Base-by-base conservation (phyloP, 208 protist genomes). In the Leishmania martiniquensis region DNA sequence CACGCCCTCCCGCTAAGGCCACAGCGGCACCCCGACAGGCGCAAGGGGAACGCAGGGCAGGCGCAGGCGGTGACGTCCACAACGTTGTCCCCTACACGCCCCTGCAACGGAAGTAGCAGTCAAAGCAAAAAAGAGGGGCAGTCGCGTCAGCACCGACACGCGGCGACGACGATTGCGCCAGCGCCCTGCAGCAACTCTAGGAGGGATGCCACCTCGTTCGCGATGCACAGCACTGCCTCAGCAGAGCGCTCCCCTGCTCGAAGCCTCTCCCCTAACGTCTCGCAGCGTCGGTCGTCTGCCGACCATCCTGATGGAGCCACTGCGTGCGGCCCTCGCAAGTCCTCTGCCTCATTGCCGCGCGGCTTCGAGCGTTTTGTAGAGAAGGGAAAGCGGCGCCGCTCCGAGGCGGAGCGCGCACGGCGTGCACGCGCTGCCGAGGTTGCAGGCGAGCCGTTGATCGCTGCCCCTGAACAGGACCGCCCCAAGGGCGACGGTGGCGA, bases 321-420 rank as follows among this genome's bases (percentile, higher is more conserved):
- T 2, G 29, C 67, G 15, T 15, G 39, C n/a, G 17, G 17, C 6
- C 39, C n/a, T n/a, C 67, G n/a, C 29, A 37, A 13, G 17, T 1
- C 29, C 67, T 32, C 29, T 12, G 0, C 29, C 1, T 15, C 44
- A 22, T 9, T 32, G 12, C 87, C 84, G 60, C 70, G 65, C 4
- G 84, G 75, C 13, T 90, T 88, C 71, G 82, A 87, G 37, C 17
- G 34, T 5, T 93, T 78, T 44, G 75, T 81, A 12, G 83, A 85
- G 47, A 77, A 82, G n/a, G 89, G 85, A 1, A 63, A 81, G 66
- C 77, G 77, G 54, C 88, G 87, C 34, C 77, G 85, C 4, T 76
- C 78, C 13, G 71, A 80, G 39, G 77, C 62, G 37, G 74, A 84
- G 52, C 76, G 62, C 15, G 83, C 78, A 42, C 70, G 77, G 25